Evolutionary conservation across 208 protist species (phyloP).

Genomic region (Wallacemonas sp.): DNA sequence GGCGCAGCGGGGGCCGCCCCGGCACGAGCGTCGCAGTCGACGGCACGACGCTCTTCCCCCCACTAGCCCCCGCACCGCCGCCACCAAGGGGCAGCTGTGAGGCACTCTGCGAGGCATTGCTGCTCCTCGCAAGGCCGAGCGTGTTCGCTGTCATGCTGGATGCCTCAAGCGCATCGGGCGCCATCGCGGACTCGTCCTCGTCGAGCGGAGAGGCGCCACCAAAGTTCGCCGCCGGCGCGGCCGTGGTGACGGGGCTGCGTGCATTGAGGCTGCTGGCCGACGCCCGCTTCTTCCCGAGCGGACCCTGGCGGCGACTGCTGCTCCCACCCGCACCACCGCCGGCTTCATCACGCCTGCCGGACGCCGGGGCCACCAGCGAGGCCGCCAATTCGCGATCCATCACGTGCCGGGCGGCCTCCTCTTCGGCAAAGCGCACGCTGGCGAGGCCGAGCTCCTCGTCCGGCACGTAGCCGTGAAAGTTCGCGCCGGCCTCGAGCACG

Average conservation of each 20-base stretch:
- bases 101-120: background rate
- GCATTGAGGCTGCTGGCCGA: background rate
- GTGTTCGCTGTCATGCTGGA: background rate
- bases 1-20: slow-evolving; percentile 37
- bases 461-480: slow-evolving; percentile 46
- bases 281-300: slow-evolving; percentile 1
- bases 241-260: background rate
- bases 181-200: too few relatives aligned
- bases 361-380: background rate
- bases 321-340: too few relatives aligned
- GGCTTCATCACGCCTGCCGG: background rate
- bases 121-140: background rate
- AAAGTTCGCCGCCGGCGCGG: too few relatives aligned
- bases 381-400: background rate
- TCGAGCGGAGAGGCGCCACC: too few relatives aligned
- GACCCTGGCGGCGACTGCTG: slow-evolving; percentile 4
- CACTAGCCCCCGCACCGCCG: background rate
- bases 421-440: slow-evolving; percentile 46
- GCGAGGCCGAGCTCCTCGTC: slow-evolving; percentile 51
- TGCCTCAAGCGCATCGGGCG: too few relatives aligned
- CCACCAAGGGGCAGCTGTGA: too few relatives aligned
- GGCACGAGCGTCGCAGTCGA: slow-evolving; percentile 16
- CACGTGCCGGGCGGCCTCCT: background rate
- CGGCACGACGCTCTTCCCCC: too few relatives aligned
- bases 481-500: slow-evolving; percentile 40